Evolutionary conservation across 805 yeast genomes (phyloP).

Genomic region (Dipodascus albidus): DNA sequence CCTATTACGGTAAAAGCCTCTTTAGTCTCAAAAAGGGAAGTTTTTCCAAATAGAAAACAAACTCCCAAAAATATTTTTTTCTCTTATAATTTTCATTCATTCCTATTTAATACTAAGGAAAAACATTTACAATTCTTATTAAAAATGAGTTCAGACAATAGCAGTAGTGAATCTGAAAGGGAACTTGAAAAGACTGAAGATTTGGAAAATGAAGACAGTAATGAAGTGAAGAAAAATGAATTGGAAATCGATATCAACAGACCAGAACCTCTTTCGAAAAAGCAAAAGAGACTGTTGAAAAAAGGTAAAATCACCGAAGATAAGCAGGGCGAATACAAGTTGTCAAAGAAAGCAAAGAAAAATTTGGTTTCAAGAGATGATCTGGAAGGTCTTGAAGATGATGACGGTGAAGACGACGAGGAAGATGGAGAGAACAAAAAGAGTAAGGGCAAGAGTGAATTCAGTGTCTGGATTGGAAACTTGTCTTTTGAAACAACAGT

Average conservation of each 20-base stretch:
- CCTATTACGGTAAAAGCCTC: no score
- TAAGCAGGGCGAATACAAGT: constrained; percentile 25
- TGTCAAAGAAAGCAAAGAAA: constrained; percentile 29
- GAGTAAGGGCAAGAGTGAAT: constrained; percentile 29
- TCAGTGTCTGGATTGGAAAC: constrained; percentile 93
- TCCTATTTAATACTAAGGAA: neutral
- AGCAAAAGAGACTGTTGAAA: constrained; percentile 77
- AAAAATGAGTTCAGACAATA: neutral
- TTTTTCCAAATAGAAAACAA: no score
- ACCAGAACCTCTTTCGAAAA: constrained; percentile 78
- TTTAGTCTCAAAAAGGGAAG: no score
- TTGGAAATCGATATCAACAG: constrained; percentile 34
- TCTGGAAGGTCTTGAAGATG: constrained; percentile 17
- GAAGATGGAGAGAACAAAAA: constrained; percentile 17
- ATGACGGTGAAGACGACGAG: constrained; percentile 25
- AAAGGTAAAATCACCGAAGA: constrained; percentile 34
- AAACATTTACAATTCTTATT: neutral
- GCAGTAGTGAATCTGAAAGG: neutral
- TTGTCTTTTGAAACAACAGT: constrained; percentile 71
- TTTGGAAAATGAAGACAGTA: neutral
- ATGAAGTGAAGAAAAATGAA: constrained; percentile 21
- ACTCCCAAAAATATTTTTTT: constrained; percentile 1
- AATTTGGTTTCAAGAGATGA: constrained; percentile 15
- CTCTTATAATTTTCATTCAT: neutral
- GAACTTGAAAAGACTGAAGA: neutral